phyloP scores from a whole-genome alignment of 129 eudicot species.

The Solidago caesia region DNA sequence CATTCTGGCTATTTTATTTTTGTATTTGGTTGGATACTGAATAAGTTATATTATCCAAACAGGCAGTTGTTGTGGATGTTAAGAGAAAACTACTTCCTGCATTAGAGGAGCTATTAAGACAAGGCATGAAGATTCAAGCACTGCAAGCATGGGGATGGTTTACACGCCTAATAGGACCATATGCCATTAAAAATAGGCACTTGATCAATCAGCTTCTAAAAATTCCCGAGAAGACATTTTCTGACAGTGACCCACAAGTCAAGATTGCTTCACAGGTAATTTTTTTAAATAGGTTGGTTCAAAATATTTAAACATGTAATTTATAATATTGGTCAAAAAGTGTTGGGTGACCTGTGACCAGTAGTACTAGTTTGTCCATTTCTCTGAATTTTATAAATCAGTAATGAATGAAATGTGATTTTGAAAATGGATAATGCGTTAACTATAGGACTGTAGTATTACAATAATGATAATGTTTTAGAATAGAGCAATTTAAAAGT shows the following conservation, averaged over 20 bases:
- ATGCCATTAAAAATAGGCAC: slow-evolving; percentile 51
- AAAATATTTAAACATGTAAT: neutral
- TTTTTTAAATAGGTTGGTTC: neutral
- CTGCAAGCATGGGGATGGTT: slow-evolving; percentile 92
- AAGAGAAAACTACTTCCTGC: slow-evolving; percentile 56
- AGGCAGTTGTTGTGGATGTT: slow-evolving; percentile 60
- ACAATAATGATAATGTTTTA: neutral
- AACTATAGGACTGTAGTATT: no score
- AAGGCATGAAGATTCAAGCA: slow-evolving; percentile 67
- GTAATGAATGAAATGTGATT: neutral
- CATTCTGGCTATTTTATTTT: neutral
- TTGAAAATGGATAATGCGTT: neutral
- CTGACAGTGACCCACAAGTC: slow-evolving; percentile 71
- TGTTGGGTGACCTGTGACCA: slow-evolving; percentile 2
- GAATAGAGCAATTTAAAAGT: neutral
- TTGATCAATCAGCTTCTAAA: slow-evolving; percentile 68
- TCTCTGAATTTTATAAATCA: neutral
- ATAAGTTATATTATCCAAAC: slow-evolving; percentile 16
- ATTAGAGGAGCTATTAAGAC: slow-evolving; percentile 52
- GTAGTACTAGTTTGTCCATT: neutral
- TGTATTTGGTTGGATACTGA: slow-evolving; percentile 17
- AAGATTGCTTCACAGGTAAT: slow-evolving; percentile 81
- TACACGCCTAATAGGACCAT: slow-evolving; percentile 63
- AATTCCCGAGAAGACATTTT: slow-evolving; percentile 68
- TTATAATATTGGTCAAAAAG: neutral